These are phyloP conservation scores for Asterophora lycoperdoides DNA, from an alignment of 768 basidiomycete species.

Conservation along the genomic window DNA sequence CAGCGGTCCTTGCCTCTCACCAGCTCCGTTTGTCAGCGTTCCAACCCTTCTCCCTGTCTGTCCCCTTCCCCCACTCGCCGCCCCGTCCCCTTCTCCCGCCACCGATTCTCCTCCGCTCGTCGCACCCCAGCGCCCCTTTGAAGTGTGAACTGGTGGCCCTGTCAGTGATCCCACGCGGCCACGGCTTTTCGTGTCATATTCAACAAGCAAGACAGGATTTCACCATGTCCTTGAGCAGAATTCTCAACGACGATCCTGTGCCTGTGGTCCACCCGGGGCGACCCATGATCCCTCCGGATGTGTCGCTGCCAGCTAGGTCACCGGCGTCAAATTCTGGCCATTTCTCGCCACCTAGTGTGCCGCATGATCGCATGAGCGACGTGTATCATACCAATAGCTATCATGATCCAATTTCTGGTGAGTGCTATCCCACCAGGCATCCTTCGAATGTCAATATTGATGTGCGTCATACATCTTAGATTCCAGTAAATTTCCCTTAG, in stretches of 20 bases:
- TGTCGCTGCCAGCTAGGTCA: constrained; percentile 14
- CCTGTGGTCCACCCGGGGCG: constrained; percentile 32
- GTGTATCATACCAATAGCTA: constrained; percentile 5
- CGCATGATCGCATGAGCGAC: constrained; percentile 7
- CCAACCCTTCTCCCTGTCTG: constrained; percentile 12
- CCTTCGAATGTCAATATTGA: not conserved
- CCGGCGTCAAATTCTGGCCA: constrained; percentile 18
- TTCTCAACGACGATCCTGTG: constrained; percentile 72
- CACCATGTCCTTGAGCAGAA: constrained; percentile 72
- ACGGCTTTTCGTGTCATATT: constrained; percentile 8
- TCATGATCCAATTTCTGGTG: constrained; percentile 11
- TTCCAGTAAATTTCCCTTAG: constrained; percentile 11
- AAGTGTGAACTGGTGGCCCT: constrained; percentile 8
- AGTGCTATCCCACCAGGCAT: not conserved
- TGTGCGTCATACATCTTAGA: constrained; percentile 25
- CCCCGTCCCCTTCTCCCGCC: constrained; percentile 14
- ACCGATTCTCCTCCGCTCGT: constrained; percentile 9
- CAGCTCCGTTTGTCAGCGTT: constrained; percentile 19
- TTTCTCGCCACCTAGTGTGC: constrained; percentile 18
- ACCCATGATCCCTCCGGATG: constrained; percentile 17
- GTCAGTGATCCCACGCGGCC: constrained; percentile 40
- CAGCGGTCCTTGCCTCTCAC: constrained; percentile 23
- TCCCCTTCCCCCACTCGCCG: constrained; percentile 11
- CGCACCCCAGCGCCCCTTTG: constrained; percentile 11
- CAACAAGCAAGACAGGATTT: not conserved